Base-by-base conservation (phyloP, 2,329 filamentous ascomycete species). In the Pseudocercospora crystallina region DNA sequence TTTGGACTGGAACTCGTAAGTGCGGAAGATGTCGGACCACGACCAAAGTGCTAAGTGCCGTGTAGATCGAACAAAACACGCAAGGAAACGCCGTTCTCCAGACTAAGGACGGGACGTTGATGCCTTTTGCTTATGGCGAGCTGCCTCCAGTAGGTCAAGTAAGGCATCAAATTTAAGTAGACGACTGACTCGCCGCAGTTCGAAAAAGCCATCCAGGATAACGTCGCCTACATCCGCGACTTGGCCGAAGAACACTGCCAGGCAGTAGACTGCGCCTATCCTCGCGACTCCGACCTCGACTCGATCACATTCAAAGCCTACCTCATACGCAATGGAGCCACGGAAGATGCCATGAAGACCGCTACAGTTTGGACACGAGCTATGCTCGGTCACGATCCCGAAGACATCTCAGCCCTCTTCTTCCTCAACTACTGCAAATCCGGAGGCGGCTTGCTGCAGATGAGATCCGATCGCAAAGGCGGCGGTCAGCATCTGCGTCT, bases 371-470 rank as follows among this genome's bases (percentile, higher is more conserved):
- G 76, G 73, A 73, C 73, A 0, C 67, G 74, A 1, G 77, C 72
- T 1, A 76, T 78, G 72, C 63, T 80, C 1, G 79, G 79, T 2
- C 62, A 73, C 1, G 75, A 80, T 13, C 71, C 77, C 0, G 49
- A 50, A 1, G 76, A 81, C 8, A 60, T 80, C 2, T 76, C 73
- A 1, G 78, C 79, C 0, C 62, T 79, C 1, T 81, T 68, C 60
- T 80, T 83, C 58, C 66, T 83, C 14, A 70, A 79, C 57, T 81
- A 82, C 65, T 77, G 75, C 69, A 75, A 73, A 56, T 73, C 70
- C 13, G 76, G 76, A 2, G 73, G 73, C 2, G 80, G 80, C 0
- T 61, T 82, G 2, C 43, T 77, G 39, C 67, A 73, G 33, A 78
- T 82, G 72, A 69, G 76, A 0, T 80, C 78, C 1, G 79, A 82